A percentile compares a stretch with the other conserved stretches of the same genome.
These are phyloP conservation scores for Pisolithus marmoratus DNA, from an alignment of 768 basidiomycete genomes.

Conservation along the genomic window DNA sequence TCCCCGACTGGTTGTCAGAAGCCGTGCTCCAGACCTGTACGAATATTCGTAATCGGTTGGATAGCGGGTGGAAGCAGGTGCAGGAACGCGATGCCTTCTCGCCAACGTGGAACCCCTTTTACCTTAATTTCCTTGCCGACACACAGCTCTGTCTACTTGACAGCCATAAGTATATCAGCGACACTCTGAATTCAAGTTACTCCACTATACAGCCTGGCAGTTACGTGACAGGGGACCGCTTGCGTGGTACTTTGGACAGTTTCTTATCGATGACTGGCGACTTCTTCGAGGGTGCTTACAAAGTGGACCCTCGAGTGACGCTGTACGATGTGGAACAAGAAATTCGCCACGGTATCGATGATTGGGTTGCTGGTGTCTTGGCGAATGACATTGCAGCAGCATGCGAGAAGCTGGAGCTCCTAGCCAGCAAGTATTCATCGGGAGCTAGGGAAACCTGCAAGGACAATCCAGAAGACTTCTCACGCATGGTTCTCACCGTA, in stretches of 20 bases:
- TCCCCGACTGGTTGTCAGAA: not conserved
- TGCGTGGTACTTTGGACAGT: slow-evolving; percentile 12
- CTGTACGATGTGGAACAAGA: slow-evolving; percentile 35
- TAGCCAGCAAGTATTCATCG: slow-evolving; percentile 20
- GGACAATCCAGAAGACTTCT: slow-evolving; percentile 33
- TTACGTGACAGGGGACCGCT: not conserved
- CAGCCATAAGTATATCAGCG: slow-evolving; percentile 23
- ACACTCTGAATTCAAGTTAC: slow-evolving; percentile 6
- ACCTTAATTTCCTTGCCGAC: slow-evolving; percentile 25
- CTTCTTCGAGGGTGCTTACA: slow-evolving; percentile 11
- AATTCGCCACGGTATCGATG: slow-evolving; percentile 25
- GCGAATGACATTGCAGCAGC: no score
- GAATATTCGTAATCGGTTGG: slow-evolving; percentile 12
- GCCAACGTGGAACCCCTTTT: slow-evolving; percentile 17
- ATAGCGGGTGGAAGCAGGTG: slow-evolving; percentile 30
- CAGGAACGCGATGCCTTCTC: slow-evolving; percentile 20
- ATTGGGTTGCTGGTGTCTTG: slow-evolving; percentile 24
- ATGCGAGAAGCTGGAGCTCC: slow-evolving; percentile 16
- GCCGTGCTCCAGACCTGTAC: slow-evolving; percentile 9
- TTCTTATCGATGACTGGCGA: slow-evolving; percentile 11
- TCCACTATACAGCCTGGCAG: slow-evolving; percentile 6
- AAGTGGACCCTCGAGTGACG: slow-evolving; percentile 9
- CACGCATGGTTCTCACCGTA: slow-evolving; percentile 32
- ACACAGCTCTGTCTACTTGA: slow-evolving; percentile 27
- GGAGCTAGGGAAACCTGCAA: slow-evolving; percentile 21